Evolutionary conservation across 371 early-diverging fungal genomes (phyloP), one percentile per base, ranked within the genome.

Genomic region (Lichtheimia corymbifera): DNA sequence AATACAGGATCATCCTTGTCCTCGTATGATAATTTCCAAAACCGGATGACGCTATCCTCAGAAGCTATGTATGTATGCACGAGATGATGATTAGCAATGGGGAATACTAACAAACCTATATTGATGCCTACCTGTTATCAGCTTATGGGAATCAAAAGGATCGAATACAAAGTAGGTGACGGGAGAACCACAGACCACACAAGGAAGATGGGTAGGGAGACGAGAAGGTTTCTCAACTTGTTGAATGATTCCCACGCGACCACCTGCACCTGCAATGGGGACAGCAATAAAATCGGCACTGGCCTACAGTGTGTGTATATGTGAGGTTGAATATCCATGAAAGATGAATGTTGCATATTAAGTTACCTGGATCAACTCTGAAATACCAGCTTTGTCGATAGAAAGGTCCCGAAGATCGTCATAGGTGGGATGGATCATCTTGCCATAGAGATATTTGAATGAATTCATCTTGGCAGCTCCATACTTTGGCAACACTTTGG

Each of bases 181-280:
- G 55, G 77, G 73, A 2, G 87, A 79, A 17, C 83, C 79, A 64
- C 87, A 83, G 2, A 84, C 67, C 14, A 85, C 55, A 18, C 79
- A 78, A 5, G 91, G 90, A 4, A 90, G 70, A 52, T 77, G 83
- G 14, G 70, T 69, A 14, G 91, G 88, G 14, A 91, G 72, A 3
- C 95, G 83, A 5, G 92, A 92, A 0, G 88, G 85, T 55, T 84
- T 82, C 14, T 70, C 65, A 0, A 76, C 67, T n/a, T 83, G 77
- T 14, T 83, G 77, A 65, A 90, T 78, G 35, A 94, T 78, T 2
- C 84, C 91, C 22, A 95, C 63, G 52, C 92, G 85, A 14, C 96
- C 96, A 27, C 96, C 96, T 25, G 88, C 77, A 5, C 94, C 96
- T 14, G 81, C 67, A 24, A 91, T 72, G 11, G 93, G 85, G 18